phyloP scores from a whole-genome alignment of 352 stramenopile species.

The Pythium volutum region DNA sequence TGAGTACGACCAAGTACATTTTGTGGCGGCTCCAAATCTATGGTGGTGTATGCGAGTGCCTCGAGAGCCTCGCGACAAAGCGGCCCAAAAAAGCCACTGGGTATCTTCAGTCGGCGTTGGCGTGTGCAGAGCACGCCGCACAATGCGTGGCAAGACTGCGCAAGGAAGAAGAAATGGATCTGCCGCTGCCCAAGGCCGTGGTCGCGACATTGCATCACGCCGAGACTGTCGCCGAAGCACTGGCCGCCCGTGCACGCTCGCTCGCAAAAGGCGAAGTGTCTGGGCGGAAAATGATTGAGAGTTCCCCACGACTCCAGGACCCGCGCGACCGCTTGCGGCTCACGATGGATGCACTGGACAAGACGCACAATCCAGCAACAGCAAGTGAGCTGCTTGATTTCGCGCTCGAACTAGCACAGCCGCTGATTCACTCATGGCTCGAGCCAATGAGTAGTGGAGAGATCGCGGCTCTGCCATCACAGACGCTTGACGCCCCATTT shows the following conservation, averaged over 20 bases:
- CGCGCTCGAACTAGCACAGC: conserved; percentile 34
- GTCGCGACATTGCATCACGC: conserved; percentile 34
- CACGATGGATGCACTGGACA: conserved; percentile 39
- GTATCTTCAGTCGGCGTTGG: conserved; percentile 36
- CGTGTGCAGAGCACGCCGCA: conserved; percentile 43
- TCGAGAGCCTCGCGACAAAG: conserved; percentile 43
- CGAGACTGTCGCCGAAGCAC: conserved; percentile 36
- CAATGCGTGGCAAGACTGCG: conserved; percentile 41
- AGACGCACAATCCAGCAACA: not conserved
- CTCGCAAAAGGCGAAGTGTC: conserved; percentile 21
- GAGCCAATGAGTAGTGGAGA: not conserved
- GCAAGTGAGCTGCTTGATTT: conserved; percentile 34
- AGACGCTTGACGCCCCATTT: not conserved
- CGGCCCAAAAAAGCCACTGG: conserved; percentile 18
- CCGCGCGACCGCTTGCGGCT: conserved; percentile 33
- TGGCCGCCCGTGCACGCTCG: conserved; percentile 31
- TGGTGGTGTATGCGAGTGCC: conserved; percentile 49
- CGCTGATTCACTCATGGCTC: conserved; percentile 22
- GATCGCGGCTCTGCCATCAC: not conserved
- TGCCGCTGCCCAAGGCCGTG: conserved; percentile 48
- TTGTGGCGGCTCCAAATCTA: conserved; percentile 65
- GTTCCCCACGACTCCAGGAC: conserved; percentile 24
- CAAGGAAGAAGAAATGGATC: conserved; percentile 76
- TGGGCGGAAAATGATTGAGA: conserved; percentile 32
- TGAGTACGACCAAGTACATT: conserved; percentile 66